These are phyloP conservation scores for Xylaria sp. DNA, from an alignment of 2,329 filamentous ascomycete species.

Conservation along the genomic window DNA sequence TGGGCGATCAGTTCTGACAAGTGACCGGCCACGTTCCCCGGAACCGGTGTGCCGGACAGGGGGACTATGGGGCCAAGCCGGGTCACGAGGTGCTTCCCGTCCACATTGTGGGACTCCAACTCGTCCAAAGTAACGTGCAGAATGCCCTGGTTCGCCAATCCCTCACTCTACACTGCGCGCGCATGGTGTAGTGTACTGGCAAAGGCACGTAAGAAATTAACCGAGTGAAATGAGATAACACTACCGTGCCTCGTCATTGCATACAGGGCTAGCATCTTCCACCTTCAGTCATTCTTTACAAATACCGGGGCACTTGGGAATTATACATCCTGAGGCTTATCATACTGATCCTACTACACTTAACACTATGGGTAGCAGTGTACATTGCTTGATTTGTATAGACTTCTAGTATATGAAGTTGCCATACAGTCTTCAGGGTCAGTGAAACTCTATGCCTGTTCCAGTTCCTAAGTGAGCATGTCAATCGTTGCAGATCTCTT, in stretches of 20 bases:
- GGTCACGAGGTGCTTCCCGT: conserved; percentile 36
- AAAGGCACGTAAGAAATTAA: conserved; percentile 18
- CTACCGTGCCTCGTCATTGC: conserved; percentile 15
- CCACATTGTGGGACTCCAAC: conserved; percentile 22
- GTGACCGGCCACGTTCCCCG: conserved; percentile 37
- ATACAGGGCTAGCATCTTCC: neutral
- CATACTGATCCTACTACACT: neutral
- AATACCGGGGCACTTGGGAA: conserved; percentile 6
- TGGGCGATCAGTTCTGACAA: conserved; percentile 38
- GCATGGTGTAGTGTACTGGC: neutral
- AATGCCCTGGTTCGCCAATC: conserved; percentile 4
- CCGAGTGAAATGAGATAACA: conserved; percentile 12
- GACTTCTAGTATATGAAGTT: neutral
- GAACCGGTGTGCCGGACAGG: conserved; percentile 33
- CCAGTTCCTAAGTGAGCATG: neutral
- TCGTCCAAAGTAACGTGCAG: neutral
- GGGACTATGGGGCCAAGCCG: conserved; percentile 31
- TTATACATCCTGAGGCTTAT: neutral
- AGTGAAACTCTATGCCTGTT: neutral
- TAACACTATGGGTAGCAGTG: neutral
- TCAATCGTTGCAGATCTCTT: neutral
- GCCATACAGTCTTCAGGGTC: neutral
- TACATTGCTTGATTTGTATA: neutral
- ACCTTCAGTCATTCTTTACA: conserved; percentile 11
- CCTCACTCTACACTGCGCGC: conserved; percentile 14